phyloP scores from a whole-genome alignment of 768 basidiomycete genomes.

The Galerina marginata region DNA sequence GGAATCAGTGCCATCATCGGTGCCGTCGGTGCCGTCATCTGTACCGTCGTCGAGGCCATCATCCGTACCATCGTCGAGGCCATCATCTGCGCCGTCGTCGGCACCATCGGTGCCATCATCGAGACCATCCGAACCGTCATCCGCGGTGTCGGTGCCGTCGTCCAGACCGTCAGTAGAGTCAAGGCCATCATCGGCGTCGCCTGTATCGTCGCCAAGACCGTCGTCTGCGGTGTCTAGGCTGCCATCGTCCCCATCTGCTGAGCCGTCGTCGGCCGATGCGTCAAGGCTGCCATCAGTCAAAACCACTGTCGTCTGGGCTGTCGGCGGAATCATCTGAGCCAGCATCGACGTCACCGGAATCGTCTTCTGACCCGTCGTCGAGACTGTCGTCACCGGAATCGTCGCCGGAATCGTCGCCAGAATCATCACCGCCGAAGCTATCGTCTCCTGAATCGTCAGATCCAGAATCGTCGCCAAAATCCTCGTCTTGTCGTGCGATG shows the following conservation, averaged over 20 bases:
- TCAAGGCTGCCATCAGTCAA: constrained; percentile 10
- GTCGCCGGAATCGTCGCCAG: constrained; percentile 11
- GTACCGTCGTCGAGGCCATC: neutral
- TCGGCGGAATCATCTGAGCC: constrained; percentile 8
- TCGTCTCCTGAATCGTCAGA: constrained; percentile 2
- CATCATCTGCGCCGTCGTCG: neutral
- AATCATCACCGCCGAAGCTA: neutral
- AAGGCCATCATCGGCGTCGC: constrained; percentile 4
- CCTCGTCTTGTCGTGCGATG: constrained; percentile 26
- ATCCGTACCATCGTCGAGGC: neutral
- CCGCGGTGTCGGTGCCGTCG: neutral
- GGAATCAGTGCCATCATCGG: constrained; percentile 4
- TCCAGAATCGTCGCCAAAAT: constrained; percentile 10
- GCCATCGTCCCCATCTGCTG: constrained; percentile 9
- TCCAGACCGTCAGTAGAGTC: constrained; percentile 12
- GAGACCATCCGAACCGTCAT: neutral
- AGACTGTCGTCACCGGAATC: constrained; percentile 13
- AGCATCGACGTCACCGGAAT: constrained; percentile 9
- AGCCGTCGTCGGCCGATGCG: constrained; percentile 6
- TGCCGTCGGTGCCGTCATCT: neutral
- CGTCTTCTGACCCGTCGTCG: constrained; percentile 16
- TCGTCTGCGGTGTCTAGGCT: constrained; percentile 8
- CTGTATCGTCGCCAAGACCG: constrained; percentile 8
- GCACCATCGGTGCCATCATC: constrained; percentile 3
- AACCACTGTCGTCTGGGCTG: constrained; percentile 6